Conservation (phyloP, 2,329 filamentous ascomycete genomes). For the Hypoxylon rubiginosum region DNA sequence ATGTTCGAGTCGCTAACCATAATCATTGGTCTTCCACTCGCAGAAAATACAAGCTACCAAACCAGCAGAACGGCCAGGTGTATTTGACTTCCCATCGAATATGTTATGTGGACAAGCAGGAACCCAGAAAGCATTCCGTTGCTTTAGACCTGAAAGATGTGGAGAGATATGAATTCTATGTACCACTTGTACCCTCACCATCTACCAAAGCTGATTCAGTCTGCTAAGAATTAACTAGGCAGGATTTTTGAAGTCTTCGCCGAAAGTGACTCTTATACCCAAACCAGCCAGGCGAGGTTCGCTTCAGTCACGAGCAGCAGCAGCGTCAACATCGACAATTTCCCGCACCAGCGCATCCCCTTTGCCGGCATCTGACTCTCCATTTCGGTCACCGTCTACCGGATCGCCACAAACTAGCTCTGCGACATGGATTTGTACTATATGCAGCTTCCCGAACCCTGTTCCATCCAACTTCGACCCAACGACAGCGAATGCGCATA, state of each 20-base stretch:
- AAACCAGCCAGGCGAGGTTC: conserved; percentile 80
- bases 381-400: conserved; percentile 59
- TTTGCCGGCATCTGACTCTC: conserved; percentile 42
- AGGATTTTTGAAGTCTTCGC: conserved; percentile 93
- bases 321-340: conserved; percentile 58
- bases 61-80: conserved; percentile 95
- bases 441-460: conserved; percentile 94
- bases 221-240: conserved; percentile 64
- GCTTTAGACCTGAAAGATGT: conserved; percentile 91
- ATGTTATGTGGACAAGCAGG: conserved; percentile 92
- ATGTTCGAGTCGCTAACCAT: conserved; percentile 22
- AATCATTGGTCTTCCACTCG: conserved; percentile 25
- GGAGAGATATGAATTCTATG: conserved; percentile 91
- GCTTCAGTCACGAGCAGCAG: conserved; percentile 66
- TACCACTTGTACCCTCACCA: conserved; percentile 55
- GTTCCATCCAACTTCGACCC: conserved; percentile 95
- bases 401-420: conserved; percentile 65
- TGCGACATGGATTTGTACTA: conserved; percentile 95
- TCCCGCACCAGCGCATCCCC: conserved; percentile 60
- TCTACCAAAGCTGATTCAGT: not conserved
- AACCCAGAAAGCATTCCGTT: conserved; percentile 86
- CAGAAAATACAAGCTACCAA: conserved; percentile 94
- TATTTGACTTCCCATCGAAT: conserved; percentile 96
- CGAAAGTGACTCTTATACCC: conserved; percentile 90
- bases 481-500: conserved; percentile 81